These are phyloP conservation scores for Termitomyces titanicus DNA, from an alignment of 768 basidiomycete genomes.

Conservation along the genomic window DNA sequence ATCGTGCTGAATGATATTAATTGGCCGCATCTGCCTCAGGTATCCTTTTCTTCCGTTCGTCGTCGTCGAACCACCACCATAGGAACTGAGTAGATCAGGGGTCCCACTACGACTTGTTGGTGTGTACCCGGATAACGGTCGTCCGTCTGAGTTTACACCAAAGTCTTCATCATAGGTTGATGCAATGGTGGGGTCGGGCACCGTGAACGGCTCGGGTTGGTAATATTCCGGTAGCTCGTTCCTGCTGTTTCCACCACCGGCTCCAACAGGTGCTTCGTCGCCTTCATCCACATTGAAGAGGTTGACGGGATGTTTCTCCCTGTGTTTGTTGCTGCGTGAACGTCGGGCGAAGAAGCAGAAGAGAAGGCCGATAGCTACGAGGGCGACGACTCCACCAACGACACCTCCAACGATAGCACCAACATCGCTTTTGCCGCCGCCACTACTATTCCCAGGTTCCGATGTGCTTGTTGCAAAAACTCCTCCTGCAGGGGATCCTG, in stretches of 20 bases:
- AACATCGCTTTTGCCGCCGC: constrained; percentile 30
- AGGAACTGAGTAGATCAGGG: constrained; percentile 33
- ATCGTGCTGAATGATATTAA: constrained; percentile 84
- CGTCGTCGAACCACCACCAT: constrained; percentile 21
- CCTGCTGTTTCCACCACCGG: constrained; percentile 14
- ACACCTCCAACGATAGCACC: constrained; percentile 28
- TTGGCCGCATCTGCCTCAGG: constrained; percentile 54
- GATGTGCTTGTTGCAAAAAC: constrained; percentile 55
- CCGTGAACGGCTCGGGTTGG: constrained; percentile 72
- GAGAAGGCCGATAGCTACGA: constrained; percentile 16
- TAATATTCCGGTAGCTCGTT: constrained; percentile 68
- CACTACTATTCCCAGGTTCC: constrained; percentile 26
- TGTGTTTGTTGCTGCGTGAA: constrained; percentile 23
- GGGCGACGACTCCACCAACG: constrained; percentile 19
- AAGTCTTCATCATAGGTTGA: constrained; percentile 22
- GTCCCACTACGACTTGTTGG: constrained; percentile 45
- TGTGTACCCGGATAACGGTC: constrained; percentile 35
- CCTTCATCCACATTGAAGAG: constrained; percentile 64
- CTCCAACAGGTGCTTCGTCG: constrained; percentile 32
- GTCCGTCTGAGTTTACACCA: constrained; percentile 20
- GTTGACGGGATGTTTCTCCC: constrained; percentile 63
- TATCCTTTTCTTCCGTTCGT: constrained; percentile 41
- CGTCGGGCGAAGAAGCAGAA: constrained; percentile 22
- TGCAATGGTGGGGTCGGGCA: constrained; percentile 55
- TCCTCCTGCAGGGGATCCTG: constrained; percentile 73